Evolutionary conservation across 805 yeast species (phyloP).

Genomic region (Nakazawaea ernobii): DNA sequence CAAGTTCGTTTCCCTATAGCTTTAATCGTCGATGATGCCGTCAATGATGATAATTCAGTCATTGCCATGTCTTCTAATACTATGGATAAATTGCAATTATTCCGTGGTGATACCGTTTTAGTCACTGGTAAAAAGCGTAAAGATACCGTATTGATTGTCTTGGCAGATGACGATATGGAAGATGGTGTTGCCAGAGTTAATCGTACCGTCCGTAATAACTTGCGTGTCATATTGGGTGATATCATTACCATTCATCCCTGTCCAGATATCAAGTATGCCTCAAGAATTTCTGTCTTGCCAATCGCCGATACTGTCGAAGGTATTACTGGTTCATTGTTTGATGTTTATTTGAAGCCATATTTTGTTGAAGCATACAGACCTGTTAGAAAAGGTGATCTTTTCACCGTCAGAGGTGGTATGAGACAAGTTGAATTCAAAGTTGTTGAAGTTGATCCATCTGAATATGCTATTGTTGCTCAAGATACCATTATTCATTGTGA

Average conservation of each 20-base stretch:
- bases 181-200: constrained; percentile 93
- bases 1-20: constrained; percentile 26
- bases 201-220: constrained; percentile 92
- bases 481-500: constrained; percentile 98
- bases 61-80: constrained; percentile 93
- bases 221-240: constrained; percentile 92
- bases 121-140: constrained; percentile 98
- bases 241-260: constrained; percentile 88
- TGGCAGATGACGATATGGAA: constrained; percentile 94
- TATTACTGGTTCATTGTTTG: constrained; percentile 91
- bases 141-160: constrained; percentile 92
- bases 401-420: constrained; percentile 98
- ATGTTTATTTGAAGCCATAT: constrained; percentile 94
- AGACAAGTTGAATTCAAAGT: constrained; percentile 98
- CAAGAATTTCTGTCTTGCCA: constrained; percentile 91
- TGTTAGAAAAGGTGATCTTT: constrained; percentile 94
- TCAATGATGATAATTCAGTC: constrained; percentile 94
- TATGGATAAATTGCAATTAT: constrained; percentile 89
- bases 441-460: constrained; percentile 96
- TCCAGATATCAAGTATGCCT: constrained; percentile 96
- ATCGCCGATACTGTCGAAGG: constrained; percentile 98
- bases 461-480: constrained; percentile 96
- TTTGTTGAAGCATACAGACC: constrained; percentile 99
- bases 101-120: constrained; percentile 96
- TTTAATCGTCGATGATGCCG: constrained; percentile 92